A percentile compares a stretch with the other conserved stretches of the same genome.
These are phyloP conservation scores for Monosporozyma siamensis DNA, from an alignment of 805 yeast species.

Conservation along the genomic window DNA sequence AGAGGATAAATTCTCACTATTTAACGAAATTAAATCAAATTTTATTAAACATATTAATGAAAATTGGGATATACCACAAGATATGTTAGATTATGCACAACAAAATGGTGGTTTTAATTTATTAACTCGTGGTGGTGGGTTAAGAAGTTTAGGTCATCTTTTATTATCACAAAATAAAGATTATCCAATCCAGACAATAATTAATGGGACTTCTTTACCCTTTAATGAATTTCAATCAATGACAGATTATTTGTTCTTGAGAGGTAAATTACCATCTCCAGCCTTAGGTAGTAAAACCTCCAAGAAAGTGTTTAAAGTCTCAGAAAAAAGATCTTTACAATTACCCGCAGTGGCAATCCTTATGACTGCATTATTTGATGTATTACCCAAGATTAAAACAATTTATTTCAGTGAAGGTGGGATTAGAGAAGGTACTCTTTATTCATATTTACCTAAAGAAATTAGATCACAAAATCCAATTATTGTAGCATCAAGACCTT, in stretches of 20 bases:
- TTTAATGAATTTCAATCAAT: constrained; percentile 42
- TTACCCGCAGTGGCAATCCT: constrained; percentile 61
- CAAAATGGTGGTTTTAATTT: constrained; percentile 52
- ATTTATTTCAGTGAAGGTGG: constrained; percentile 71
- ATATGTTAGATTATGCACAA: constrained; percentile 41
- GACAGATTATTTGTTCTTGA: constrained; percentile 43
- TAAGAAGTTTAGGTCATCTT: constrained; percentile 60
- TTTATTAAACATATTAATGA: constrained; percentile 44
- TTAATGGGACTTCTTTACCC: constrained; percentile 58
- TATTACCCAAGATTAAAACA: constrained; percentile 50
- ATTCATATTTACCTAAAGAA: constrained; percentile 48
- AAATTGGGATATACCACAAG: constrained; percentile 43
- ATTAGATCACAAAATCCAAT: constrained; percentile 61
- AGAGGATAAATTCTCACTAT: constrained; percentile 42
- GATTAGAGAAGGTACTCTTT: constrained; percentile 66
- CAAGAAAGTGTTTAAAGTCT: constrained; percentile 49
- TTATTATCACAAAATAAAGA: constrained; percentile 41
- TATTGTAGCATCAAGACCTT: constrained; percentile 58
- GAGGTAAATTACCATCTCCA: constrained; percentile 37
- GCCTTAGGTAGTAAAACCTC: neutral
- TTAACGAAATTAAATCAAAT: constrained; percentile 40
- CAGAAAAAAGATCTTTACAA: constrained; percentile 56
- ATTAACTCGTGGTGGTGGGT: constrained; percentile 67
- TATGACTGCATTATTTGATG: constrained; percentile 52
- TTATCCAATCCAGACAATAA: constrained; percentile 61